phyloP scores from a whole-genome alignment of 1,284 basidiomycete genomes.

The Ustilago hordei region DNA sequence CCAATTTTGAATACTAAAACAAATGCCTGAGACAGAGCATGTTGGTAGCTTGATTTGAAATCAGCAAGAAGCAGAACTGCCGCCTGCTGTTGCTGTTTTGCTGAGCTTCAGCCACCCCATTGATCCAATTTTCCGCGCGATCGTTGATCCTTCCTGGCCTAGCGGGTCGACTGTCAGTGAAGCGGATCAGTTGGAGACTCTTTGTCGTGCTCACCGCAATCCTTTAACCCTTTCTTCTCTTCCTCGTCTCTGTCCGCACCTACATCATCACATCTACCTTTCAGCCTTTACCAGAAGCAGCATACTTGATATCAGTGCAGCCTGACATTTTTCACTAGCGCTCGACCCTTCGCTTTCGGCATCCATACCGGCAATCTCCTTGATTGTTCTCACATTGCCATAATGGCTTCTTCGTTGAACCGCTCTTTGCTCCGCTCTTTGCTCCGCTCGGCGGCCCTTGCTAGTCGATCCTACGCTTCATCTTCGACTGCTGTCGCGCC shows the following conservation, averaged over 20 bases:
- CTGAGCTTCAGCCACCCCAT: constrained; percentile 29
- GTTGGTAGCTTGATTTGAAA: constrained; percentile 37
- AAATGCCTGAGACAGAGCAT: constrained; percentile 4
- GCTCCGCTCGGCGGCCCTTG: constrained; percentile 44
- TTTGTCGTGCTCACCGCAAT: neutral
- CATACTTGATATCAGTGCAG: neutral
- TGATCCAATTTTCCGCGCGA: constrained; percentile 31
- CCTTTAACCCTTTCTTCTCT: constrained; percentile 12
- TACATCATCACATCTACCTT: neutral
- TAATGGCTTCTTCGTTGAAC: constrained; percentile 50
- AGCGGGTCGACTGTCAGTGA: neutral
- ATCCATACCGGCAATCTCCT: neutral
- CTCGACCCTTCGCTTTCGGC: neutral
- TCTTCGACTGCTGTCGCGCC: constrained; percentile 36
- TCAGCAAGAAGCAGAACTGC: constrained; percentile 18
- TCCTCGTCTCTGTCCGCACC: constrained; percentile 5
- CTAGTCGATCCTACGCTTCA: constrained; percentile 45
- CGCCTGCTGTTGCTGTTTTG: constrained; percentile 14
- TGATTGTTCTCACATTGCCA: neutral
- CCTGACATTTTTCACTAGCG: neutral
- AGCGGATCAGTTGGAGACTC: neutral
- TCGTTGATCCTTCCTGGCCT: too few species aligned
- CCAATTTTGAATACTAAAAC: constrained; percentile 3
- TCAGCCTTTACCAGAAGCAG: neutral
- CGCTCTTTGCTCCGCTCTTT: constrained; percentile 50